Conservation (phyloP, 2,329 filamentous ascomycete genomes). For the Fusarium multiceps region DNA sequence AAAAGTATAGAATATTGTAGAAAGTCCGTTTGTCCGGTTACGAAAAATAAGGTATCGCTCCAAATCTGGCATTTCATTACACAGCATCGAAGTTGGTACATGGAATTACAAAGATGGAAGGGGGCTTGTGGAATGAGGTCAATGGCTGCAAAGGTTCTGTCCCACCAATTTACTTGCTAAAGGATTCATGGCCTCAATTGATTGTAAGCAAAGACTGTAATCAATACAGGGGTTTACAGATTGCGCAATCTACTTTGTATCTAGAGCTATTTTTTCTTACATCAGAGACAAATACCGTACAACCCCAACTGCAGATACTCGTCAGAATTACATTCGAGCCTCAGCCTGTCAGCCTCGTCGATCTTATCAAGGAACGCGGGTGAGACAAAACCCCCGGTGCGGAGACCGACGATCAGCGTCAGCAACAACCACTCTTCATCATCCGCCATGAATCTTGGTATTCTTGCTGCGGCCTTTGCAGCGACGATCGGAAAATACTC, state of each 20-base stretch:
- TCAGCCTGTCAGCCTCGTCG: conserved; percentile 13
- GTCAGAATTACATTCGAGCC: not conserved
- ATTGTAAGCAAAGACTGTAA: not conserved
- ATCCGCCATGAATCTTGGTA: conserved; percentile 15
- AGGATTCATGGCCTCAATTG: not conserved
- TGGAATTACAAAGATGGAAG: not conserved
- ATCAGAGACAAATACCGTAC: not conserved
- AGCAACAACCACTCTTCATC: not conserved
- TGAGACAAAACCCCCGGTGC: conserved; percentile 11
- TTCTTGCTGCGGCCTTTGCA: conserved; percentile 7
- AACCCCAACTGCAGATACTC: not conserved
- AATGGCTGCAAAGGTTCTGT: not conserved
- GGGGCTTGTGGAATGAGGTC: not conserved
- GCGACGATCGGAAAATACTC: conserved; percentile 18
- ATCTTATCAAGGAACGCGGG: conserved; percentile 9
- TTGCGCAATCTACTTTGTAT: not conserved
- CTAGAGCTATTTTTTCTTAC: not conserved
- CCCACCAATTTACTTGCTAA: too few relatives aligned
- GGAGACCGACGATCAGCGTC: not conserved
- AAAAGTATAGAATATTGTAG: not conserved
- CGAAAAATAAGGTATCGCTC: not conserved
- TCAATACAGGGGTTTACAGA: not conserved
- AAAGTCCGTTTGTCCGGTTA: not conserved
- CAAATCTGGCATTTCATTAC: not conserved
- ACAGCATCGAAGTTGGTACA: not conserved